Percentiles rank a stretch among this genome's conserved stretches.
phyloP scores from a whole-genome alignment of 176 grass and related monocot genomes.

The Zea mays region DNA sequence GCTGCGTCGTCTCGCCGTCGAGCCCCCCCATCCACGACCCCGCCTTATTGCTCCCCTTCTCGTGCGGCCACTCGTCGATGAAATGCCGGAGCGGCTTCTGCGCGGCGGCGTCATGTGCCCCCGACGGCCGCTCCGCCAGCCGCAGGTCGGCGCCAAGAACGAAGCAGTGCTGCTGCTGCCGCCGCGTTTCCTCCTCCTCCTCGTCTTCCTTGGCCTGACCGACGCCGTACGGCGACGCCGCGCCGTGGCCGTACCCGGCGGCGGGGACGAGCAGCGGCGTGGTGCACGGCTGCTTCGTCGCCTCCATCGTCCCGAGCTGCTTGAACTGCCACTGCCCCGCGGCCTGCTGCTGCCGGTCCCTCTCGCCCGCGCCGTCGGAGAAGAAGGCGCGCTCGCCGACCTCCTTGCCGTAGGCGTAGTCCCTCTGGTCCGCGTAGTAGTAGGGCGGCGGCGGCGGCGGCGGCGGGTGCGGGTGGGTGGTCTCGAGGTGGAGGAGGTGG shows the following conservation, averaged over 20 bases:
- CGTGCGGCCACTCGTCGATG: conserved; percentile 86
- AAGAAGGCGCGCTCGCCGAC: conserved; percentile 81
- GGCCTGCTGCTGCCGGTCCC: conserved; percentile 44
- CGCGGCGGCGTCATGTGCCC: not conserved
- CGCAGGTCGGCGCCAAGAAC: conserved; percentile 70
- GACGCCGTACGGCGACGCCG: conserved; percentile 25
- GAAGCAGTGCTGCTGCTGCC: conserved; percentile 81
- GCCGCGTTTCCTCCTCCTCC: conserved; percentile 43
- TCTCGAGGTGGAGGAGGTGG: conserved; percentile 52
- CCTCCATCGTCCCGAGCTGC: conserved; percentile 57
- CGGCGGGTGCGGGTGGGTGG: conserved; percentile 52
- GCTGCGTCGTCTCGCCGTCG: conserved; percentile 69
- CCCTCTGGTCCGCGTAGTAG: conserved; percentile 45
- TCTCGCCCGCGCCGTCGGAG: conserved; percentile 48
- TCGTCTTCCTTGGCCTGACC: conserved; percentile 37
- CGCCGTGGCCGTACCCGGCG: conserved; percentile 41
- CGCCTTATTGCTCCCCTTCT: conserved; percentile 51
- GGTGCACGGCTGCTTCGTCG: conserved; percentile 21
- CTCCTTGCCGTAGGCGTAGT: conserved; percentile 62
- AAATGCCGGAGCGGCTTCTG: conserved; percentile 79
- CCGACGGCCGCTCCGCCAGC: conserved; percentile 55
- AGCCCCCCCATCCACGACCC: conserved; percentile 72
- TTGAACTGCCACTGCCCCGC: conserved; percentile 77
- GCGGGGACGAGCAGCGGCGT: conserved; percentile 33
- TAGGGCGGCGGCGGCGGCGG: conserved; percentile 43